Base-by-base conservation (phyloP, 1,284 basidiomycete genomes). In the Trametes polyzona region DNA sequence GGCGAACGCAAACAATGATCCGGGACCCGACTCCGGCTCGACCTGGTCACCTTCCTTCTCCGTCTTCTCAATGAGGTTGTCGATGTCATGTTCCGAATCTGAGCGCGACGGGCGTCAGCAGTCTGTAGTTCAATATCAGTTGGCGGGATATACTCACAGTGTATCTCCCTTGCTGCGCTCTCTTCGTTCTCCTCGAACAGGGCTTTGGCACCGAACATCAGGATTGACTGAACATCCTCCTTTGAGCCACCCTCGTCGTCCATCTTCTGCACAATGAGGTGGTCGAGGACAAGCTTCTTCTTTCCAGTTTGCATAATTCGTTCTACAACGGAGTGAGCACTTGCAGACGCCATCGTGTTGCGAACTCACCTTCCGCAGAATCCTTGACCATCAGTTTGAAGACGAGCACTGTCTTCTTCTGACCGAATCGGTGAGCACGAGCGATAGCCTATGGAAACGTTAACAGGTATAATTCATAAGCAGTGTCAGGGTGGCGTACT, bases 261-360 rank as follows among this genome's bases (percentile, higher is more conserved):
- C 86, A 96, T 93, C 71, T 93, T 93, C 74, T 96, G 94, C 4
- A 94, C 94, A 58, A 96, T 95, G 14, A 96, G 77, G 74, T 96
- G 94, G 67, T 96, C 94, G 4, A 96, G 78, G 7, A 93, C 88
- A 37, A 96, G 82, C 72, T 96, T 96, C 76, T 92, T 92, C 78
- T 95, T 95, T 27, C 92, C 92, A 17, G 86, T 84, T 72, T 92
- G 87, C 73, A 95, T 83, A 65, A 95, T 96, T 43, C 87, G 87
- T 67, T 94, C 94, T 95, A 65, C 17, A 30, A 44, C 32, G 16
- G 35, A 12, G 57, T 48, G 23, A 62, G 57, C 36, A 61, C 17
- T 41, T 5, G 6, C 32, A 26, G 14, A 30, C 2, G 30, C 14
- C 2, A 19, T 35, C n/a, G 6, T 12, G 17, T n/a, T 1, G 47